Percentiles rank a stretch among this genome's conserved stretches.
These are phyloP conservation scores for Wickerhamomyces alni DNA, from an alignment of 805 yeast species.

Conservation along the genomic window DNA sequence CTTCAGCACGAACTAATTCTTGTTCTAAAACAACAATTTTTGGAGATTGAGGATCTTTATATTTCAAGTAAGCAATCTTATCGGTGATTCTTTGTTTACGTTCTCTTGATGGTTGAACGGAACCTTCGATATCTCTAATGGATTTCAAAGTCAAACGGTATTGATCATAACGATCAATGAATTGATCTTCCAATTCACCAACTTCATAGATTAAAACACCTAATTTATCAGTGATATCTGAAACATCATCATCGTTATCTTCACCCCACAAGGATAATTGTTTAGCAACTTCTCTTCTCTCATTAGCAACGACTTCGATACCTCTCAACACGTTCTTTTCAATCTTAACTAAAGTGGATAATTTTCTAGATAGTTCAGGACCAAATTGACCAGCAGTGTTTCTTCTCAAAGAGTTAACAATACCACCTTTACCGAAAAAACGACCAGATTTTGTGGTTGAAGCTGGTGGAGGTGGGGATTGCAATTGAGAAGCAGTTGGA, in stretches of 20 bases:
- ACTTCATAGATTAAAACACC: constrained; percentile 79
- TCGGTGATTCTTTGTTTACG: constrained; percentile 82
- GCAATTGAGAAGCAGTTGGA: constrained; percentile 94
- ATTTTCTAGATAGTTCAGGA: constrained; percentile 72
- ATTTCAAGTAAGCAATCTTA: constrained; percentile 76
- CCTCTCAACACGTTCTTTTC: constrained; percentile 80
- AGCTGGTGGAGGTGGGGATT: constrained; percentile 93
- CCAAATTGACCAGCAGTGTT: constrained; percentile 75
- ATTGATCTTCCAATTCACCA: constrained; percentile 84
- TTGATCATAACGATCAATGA: constrained; percentile 80
- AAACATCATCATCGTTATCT: constrained; percentile 78
- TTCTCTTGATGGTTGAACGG: constrained; percentile 85
- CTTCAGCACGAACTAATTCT: constrained; percentile 87
- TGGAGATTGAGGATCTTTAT: constrained; percentile 79
- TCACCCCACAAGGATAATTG: constrained; percentile 86
- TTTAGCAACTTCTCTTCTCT: constrained; percentile 76
- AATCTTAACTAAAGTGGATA: constrained; percentile 69
- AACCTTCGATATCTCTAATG: constrained; percentile 78
- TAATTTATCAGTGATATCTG: constrained; percentile 81
- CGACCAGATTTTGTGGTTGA: constrained; percentile 77
- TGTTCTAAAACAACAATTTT: constrained; percentile 79
- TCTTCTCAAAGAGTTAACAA: constrained; percentile 55
- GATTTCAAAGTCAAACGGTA: constrained; percentile 78
- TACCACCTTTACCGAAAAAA: constrained; percentile 81
- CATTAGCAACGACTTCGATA: constrained; percentile 69